A percentile compares a stretch with the other conserved stretches of the same genome.
phyloP scores from a whole-genome alignment of 495 filamentous ascomycete species.

The Sabuloglossum arenarium region DNA sequence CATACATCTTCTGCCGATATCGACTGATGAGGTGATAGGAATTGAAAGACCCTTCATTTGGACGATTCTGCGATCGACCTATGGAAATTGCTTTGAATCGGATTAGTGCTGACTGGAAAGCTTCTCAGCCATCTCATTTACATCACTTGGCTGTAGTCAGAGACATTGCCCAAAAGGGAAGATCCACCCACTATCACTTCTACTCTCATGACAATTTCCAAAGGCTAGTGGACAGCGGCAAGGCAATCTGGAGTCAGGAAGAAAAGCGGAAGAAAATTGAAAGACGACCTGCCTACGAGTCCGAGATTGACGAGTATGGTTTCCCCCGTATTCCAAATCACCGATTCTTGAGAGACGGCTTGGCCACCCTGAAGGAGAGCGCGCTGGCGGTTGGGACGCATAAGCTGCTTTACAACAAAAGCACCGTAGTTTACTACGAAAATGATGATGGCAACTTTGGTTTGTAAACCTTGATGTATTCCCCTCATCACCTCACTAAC shows the following conservation, averaged over 20 bases:
- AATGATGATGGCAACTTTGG: not conserved
- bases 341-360: constrained; percentile 20
- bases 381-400: constrained; percentile 10
- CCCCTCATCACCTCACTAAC: not conserved
- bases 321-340: constrained; percentile 20
- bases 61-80: constrained; percentile 33
- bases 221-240: constrained; percentile 32
- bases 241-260: constrained; percentile 30
- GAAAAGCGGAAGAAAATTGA: constrained; percentile 2
- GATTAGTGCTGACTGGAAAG: constrained; percentile 35
- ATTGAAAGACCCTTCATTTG: constrained; percentile 27
- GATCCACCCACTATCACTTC: constrained; percentile 34
- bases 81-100: constrained; percentile 33
- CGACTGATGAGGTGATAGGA: constrained; percentile 16
- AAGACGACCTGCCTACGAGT: constrained; percentile 13
- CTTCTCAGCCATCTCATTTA: constrained; percentile 41
- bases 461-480: not conserved
- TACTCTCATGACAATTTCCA: constrained; percentile 34
- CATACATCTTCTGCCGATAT: not conserved
- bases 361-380: constrained; percentile 22
- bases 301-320: constrained; percentile 31
- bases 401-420: not conserved
- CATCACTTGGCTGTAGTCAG: constrained; percentile 40
- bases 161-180: constrained; percentile 32
- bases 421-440: not conserved